Evolutionary conservation across 208 protist genomes (phyloP), one percentile per base, ranked within the genome.

Genomic region (Porcisia hertigi): DNA sequence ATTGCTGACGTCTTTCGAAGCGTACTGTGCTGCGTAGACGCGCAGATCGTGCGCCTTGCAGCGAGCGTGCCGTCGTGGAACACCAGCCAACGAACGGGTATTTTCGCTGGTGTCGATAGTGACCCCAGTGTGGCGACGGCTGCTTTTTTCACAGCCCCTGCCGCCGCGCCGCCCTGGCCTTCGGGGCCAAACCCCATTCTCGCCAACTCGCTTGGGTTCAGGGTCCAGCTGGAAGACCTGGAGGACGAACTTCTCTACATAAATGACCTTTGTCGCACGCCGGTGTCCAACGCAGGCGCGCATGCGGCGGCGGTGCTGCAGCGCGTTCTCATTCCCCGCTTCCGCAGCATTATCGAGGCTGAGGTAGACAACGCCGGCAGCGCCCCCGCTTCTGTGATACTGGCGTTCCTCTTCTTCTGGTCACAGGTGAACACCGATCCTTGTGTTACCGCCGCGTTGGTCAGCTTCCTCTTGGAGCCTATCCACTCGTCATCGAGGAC

Each of bases 231-330:
- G 57, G 94, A 97, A 62, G 91, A 96, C 76, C 69, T 93, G 47
- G 78, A 96, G 73, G 94, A 97, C 66, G 91, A 96, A 59, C 69
- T 93, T 4, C 87, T 92, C 71, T 97, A 96, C 73, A 36, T 96
- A 25, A 96, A 96, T 78, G 94, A 97, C 65, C 76, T 97, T 20
- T 86, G 84, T 71, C 75, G 71, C n/a, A 72, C 88, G 1, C 82
- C 89, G 9, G 79, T 83, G 20, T 5, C 58, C 0, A 55, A 84
- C 63, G 80, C 75, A 23, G 69, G 72, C 1, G 52, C 53, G n/a
- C 63, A 83, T 25, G 74, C 66, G 25, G 73, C 62, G 1, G 49
- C 57, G 0, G 69, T 47, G 2, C 71, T 86, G 47, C 80, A 85
- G 71, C 12, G 47, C 20, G 45, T 80, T 45, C 83, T 91, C 43